These are phyloP conservation scores for Wickerhamiella brachini DNA, from an alignment of 805 yeast species.

Conservation along the genomic window DNA sequence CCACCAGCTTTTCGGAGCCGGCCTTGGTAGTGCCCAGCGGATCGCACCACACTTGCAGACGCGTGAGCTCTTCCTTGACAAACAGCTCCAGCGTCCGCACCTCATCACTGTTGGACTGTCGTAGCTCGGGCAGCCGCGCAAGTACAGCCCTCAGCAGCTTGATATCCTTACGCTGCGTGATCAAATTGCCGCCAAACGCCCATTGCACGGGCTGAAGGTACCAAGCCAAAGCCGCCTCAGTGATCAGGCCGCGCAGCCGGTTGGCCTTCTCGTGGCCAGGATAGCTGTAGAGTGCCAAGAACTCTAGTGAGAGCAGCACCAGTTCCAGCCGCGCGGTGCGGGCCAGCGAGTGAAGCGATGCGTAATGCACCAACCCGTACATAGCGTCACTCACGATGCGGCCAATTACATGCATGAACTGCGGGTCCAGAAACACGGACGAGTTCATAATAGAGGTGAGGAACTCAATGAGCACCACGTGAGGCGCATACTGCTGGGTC, in stretches of 20 bases:
- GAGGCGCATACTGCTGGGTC: constrained; percentile 46
- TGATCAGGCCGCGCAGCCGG: constrained; percentile 37
- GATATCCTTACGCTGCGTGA: constrained; percentile 58
- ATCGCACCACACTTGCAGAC: constrained; percentile 64
- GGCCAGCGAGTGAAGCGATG: constrained; percentile 74
- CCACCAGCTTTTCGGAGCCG: constrained; percentile 1
- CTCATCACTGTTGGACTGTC: not conserved
- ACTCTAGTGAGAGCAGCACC: constrained; percentile 50
- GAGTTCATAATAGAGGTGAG: constrained; percentile 72
- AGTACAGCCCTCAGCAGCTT: constrained; percentile 43
- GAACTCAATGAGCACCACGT: constrained; percentile 50
- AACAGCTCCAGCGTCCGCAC: constrained; percentile 42
- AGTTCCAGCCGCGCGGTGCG: constrained; percentile 64
- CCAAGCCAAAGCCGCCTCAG: constrained; percentile 68
- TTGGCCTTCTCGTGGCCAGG: constrained; percentile 30
- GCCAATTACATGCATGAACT: constrained; percentile 55
- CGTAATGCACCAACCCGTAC: constrained; percentile 39
- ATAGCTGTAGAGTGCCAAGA: constrained; percentile 42
- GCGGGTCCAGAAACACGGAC: constrained; percentile 55
- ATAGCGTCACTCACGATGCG: constrained; percentile 31
- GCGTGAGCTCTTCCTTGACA: constrained; percentile 60
- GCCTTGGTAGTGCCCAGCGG: constrained; percentile 28
- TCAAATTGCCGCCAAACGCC: constrained; percentile 76
- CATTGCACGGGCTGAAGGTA: constrained; percentile 43
- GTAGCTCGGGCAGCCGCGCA: constrained; percentile 18